A percentile compares a stretch with the other conserved stretches of the same genome.
Conservation (phyloP, 371 early-diverging fungal genomes). For the Mortierella sp. region DNA sequence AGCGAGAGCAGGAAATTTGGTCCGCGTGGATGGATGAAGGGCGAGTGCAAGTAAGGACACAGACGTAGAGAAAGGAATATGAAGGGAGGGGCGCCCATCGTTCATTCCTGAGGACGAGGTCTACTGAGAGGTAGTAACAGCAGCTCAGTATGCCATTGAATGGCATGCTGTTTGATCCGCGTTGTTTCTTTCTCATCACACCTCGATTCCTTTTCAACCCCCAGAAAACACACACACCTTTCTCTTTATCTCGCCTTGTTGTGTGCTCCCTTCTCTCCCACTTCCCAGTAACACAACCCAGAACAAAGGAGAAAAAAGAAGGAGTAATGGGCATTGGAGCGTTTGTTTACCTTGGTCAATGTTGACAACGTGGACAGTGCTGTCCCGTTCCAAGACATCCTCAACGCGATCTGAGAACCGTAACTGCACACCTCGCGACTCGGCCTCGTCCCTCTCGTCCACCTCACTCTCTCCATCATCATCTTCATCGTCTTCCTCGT, state of each 20-base stretch:
- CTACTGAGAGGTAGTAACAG: too few species aligned
- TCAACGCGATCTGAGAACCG: slow-evolving; percentile 48
- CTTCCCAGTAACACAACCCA: not conserved
- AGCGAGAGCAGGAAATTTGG: not conserved
- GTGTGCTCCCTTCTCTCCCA: not conserved
- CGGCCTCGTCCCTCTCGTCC: slow-evolving; percentile 41
- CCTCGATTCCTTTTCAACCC: too few species aligned
- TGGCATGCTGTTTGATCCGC: too few species aligned
- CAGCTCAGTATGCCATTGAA: too few species aligned
- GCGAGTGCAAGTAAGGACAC: too few species aligned
- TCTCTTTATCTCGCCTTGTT: not conserved
- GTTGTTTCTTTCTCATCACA: too few species aligned
- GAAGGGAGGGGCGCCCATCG: not conserved
- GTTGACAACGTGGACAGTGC: slow-evolving; percentile 54
- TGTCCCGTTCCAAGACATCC: slow-evolving; percentile 46
- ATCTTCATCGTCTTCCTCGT: slow-evolving; percentile 1
- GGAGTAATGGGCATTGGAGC: too few species aligned
- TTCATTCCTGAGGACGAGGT: too few species aligned
- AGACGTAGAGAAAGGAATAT: not conserved
- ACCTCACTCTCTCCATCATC: not conserved
- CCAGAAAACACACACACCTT: too few species aligned
- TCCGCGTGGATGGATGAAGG: not conserved
- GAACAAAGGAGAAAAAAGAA: not conserved
- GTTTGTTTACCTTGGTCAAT: slow-evolving; percentile 53
- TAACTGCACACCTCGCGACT: slow-evolving; percentile 51